Percentiles rank a stretch among this genome's conserved stretches.
phyloP scores from a whole-genome alignment of 495 filamentous ascomycete genomes.

The Aspergillus sclerotioniger region DNA sequence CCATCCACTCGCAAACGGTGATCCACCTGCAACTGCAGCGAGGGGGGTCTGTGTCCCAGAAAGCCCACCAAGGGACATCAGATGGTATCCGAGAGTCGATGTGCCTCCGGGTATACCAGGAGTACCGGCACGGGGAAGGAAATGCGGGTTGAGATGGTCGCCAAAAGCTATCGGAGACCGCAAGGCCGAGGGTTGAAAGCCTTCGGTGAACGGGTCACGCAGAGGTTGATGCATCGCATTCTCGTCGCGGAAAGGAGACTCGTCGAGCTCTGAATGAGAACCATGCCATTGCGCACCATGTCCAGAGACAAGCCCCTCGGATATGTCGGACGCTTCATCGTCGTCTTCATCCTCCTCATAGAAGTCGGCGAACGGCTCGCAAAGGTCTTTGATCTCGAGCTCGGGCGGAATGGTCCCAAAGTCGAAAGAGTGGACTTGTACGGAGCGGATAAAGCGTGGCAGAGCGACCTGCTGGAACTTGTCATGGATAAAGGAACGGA shows the following conservation, averaged over 20 bases:
- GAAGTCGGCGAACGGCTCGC: constrained; percentile 92
- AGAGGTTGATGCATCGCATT: constrained; percentile 26
- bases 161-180: constrained; percentile 42
- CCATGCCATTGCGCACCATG: constrained; percentile 27
- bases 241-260: constrained; percentile 38
- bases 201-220: constrained; percentile 28
- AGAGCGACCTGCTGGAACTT: constrained; percentile 90
- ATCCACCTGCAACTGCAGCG: constrained; percentile 76
- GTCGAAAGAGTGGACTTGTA: constrained; percentile 89
- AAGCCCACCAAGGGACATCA: constrained; percentile 67
- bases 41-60: constrained; percentile 86
- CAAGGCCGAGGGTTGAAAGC: constrained; percentile 33
- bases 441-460: constrained; percentile 93
- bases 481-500: constrained; percentile 91
- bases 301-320: constrained; percentile 33
- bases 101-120: constrained; percentile 82
- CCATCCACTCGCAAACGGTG: constrained; percentile 54
- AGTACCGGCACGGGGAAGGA: constrained; percentile 62
- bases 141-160: constrained; percentile 60
- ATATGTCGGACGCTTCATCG: constrained; percentile 43
- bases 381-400: constrained; percentile 92
- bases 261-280: constrained; percentile 26
- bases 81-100: constrained; percentile 87
- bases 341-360: constrained; percentile 81
- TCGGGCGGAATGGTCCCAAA: constrained; percentile 82